Base-by-base conservation (phyloP, 495 filamentous ascomycete species). In the Tirmania nivea region DNA sequence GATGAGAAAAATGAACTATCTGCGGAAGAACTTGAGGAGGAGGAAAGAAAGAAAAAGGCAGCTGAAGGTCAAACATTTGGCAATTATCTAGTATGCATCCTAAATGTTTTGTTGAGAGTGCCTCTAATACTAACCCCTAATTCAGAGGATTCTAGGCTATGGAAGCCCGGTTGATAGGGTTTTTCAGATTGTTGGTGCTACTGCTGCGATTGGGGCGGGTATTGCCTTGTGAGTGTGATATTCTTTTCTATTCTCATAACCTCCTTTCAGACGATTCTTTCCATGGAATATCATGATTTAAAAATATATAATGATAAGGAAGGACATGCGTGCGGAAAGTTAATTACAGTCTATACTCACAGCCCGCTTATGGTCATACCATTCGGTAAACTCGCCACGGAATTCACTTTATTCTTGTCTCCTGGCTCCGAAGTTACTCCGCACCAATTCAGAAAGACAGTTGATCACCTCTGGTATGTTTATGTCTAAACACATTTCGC, bases 281-380 rank as follows among this genome's bases (percentile, higher is more conserved):
- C 3, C 7, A 3, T 45, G 25, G 25, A 31, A 31, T 31, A 31
- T 31, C 25, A 31, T 31, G 25, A 31, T 31, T 31, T 31, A 31
- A 7, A 31, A 31, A 31, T 31, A 31, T 45, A 14, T 45, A 3
- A 14, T 45, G 39, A 14, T 45, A 45, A 14, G 10, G 14, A n/a
- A 31, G 17, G 17, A 19, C 1, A 14, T 52, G 20, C n/a, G 25
- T 31, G 25, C 17, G 52, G 1, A 62, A 48, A 31, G 25, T 4
- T 12, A 31, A 25, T 21, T 9, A 19, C 31, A 35, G 25, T 34
- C 10, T 10, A 14, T 8, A 19, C 5, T 34, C 14, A 11, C 54
- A 55, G 63, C 17, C 67, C 68, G 2, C 25, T 68, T 34, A 67
- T 69, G 58, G 66, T 67, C 10, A 19, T 70, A 16, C 59, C 69